Evolutionary conservation across 305 asterid species (phyloP).

Genomic region (Withania somnifera): DNA sequence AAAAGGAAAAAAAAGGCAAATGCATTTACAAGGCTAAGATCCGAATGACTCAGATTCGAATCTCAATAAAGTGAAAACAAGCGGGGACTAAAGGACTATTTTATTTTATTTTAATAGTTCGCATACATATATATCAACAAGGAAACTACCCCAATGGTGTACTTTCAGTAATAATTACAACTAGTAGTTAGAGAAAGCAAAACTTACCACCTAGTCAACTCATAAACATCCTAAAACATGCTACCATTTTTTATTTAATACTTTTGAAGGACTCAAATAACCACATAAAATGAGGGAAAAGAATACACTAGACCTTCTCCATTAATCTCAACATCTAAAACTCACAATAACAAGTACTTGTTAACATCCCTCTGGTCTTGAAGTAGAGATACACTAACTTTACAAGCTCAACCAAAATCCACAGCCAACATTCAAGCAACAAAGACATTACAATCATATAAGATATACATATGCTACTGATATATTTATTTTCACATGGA

Average conservation of each 20-base stretch:
- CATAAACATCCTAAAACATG: not conserved
- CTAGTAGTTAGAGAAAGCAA: too few species aligned
- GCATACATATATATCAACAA: too few species aligned
- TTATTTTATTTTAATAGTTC: too few species aligned
- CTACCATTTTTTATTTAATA: not conserved
- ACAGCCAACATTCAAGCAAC: not conserved
- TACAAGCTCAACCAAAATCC: not conserved
- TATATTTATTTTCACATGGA: not conserved
- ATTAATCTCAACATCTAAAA: not conserved
- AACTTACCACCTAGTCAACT: too few species aligned
- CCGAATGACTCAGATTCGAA: not conserved
- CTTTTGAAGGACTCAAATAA: not conserved
- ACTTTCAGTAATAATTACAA: too few species aligned
- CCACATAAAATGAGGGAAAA: not conserved
- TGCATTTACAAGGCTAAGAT: not conserved
- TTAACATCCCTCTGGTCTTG: not conserved
- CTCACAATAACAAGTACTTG: not conserved
- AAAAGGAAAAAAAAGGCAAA: not conserved
- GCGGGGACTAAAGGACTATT: not conserved
- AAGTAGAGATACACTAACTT: not conserved
- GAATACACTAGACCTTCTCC: not conserved
- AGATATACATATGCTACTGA: not conserved
- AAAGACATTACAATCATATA: not conserved
- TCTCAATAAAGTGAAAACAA: not conserved
- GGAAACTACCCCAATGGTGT: too few species aligned